These are phyloP conservation scores for Colletotrichum sp. DNA, from an alignment of 2,329 filamentous ascomycete species.

Conservation along the genomic window DNA sequence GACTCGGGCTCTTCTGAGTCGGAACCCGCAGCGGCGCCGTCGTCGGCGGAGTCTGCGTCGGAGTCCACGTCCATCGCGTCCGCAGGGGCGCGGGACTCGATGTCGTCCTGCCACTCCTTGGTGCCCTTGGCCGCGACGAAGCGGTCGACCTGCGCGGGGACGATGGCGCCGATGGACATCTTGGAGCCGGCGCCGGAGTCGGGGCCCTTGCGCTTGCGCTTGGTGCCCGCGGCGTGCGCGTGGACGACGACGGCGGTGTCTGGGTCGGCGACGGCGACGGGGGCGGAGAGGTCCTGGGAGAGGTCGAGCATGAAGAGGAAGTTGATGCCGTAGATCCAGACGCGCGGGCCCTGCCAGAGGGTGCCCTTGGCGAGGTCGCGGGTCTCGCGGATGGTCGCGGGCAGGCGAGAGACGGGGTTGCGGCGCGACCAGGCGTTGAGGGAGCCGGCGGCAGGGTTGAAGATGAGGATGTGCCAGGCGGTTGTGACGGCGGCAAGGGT, in stretches of 20 bases:
- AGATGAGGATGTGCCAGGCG: slow-evolving; percentile 72
- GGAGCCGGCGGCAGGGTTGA: slow-evolving; percentile 78
- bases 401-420: slow-evolving; percentile 79
- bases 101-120: slow-evolving; percentile 35
- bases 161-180: slow-evolving; percentile 52
- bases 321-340: slow-evolving; percentile 87
- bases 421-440: slow-evolving; percentile 86
- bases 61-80: slow-evolving; percentile 35
- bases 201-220: slow-evolving; percentile 58
- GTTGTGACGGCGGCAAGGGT: slow-evolving; percentile 59
- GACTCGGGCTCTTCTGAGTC: slow-evolving; percentile 40
- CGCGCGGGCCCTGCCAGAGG: slow-evolving; percentile 78
- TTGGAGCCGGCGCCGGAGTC: slow-evolving; percentile 58
- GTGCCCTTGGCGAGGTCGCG: slow-evolving; percentile 84
- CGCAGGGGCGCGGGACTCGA: slow-evolving; percentile 37
- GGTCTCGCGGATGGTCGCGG: slow-evolving; percentile 73
- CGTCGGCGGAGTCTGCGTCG: slow-evolving; percentile 37
- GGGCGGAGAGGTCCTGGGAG: slow-evolving; percentile 66
- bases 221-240: slow-evolving; percentile 38
- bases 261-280: slow-evolving; percentile 27
- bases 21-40: slow-evolving; percentile 15
- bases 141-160: slow-evolving; percentile 43
- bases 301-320: slow-evolving; percentile 96
- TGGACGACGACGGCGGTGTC: slow-evolving; percentile 21
- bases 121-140: slow-evolving; percentile 37